Conservation (phyloP, 192 early-diverging fungal species). For the Helicostylum pulchrum region DNA sequence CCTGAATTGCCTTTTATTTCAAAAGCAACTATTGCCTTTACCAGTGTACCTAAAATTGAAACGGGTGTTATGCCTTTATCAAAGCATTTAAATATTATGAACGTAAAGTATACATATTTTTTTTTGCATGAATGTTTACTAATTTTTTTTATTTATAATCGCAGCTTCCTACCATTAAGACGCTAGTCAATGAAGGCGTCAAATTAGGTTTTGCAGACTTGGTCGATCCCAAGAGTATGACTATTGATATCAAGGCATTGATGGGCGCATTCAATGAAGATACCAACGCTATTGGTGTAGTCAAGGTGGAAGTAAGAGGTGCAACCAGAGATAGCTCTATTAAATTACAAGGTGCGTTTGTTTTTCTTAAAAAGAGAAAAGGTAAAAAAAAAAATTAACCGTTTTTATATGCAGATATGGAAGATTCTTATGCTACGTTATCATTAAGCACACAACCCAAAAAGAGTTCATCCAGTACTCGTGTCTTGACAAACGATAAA, state of each 20-base stretch:
- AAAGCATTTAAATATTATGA: slow-evolving; percentile 33
- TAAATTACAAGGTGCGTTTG: slow-evolving; percentile 3
- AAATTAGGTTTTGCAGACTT: slow-evolving; percentile 28
- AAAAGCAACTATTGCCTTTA: slow-evolving; percentile 30
- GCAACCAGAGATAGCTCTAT: background rate
- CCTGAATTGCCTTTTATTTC: slow-evolving; percentile 30
- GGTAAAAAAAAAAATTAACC: background rate
- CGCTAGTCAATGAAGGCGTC: slow-evolving; percentile 29
- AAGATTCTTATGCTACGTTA: slow-evolving; percentile 28
- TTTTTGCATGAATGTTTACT: background rate
- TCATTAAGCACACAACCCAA: slow-evolving; percentile 21
- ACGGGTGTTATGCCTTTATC: slow-evolving; percentile 34
- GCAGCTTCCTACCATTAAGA: slow-evolving; percentile 24
- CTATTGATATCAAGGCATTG: slow-evolving; percentile 24
- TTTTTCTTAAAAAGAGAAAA: too few species aligned
- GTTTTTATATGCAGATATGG: slow-evolving; percentile 9
- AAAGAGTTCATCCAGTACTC: slow-evolving; percentile 18
- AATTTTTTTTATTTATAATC: background rate
- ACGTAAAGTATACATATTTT: slow-evolving; percentile 8
- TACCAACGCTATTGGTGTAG: slow-evolving; percentile 28
- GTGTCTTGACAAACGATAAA: slow-evolving; percentile 29
- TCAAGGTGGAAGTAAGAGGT: slow-evolving; percentile 26
- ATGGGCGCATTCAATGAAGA: slow-evolving; percentile 18
- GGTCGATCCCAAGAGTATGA: slow-evolving; percentile 35
- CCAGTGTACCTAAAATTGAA: slow-evolving; percentile 25